These are phyloP conservation scores for Monosporascus sp. DNA, from an alignment of 2,329 filamentous ascomycete genomes.

Conservation along the genomic window DNA sequence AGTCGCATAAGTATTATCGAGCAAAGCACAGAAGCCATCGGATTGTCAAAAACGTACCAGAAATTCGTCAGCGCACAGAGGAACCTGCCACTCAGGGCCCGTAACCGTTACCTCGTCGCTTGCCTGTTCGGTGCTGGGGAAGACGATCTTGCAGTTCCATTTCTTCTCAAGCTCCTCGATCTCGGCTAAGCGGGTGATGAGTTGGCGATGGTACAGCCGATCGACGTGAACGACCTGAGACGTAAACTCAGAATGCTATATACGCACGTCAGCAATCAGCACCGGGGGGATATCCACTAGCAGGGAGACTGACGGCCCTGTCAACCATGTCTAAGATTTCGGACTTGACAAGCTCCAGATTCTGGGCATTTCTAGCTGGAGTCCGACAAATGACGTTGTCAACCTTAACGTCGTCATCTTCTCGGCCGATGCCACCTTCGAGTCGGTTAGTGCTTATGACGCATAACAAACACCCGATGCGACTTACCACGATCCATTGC, in stretches of 20 bases:
- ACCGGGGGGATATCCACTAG: not conserved
- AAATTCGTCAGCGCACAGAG: conserved; percentile 92
- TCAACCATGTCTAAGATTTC: conserved; percentile 99
- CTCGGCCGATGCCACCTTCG: conserved; percentile 70
- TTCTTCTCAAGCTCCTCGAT: conserved; percentile 97
- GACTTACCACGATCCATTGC: conserved; percentile 83
- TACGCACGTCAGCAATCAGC: conserved; percentile 7
- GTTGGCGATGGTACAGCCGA: conserved; percentile 88
- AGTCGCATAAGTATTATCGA: conserved; percentile 23
- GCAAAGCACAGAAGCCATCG: not conserved
- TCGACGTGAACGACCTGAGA: conserved; percentile 91
- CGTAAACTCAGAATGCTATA: conserved; percentile 88
- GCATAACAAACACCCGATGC: not conserved
- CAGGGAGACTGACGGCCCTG: conserved; percentile 60
- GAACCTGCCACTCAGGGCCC: conserved; percentile 96
- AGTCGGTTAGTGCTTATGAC: conserved; percentile 20
- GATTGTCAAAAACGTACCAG: conserved; percentile 50
- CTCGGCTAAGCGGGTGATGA: conserved; percentile 80
- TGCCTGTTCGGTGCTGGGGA: conserved; percentile 94
- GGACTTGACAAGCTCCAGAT: conserved; percentile 92
- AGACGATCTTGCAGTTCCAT: conserved; percentile 99
- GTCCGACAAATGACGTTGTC: conserved; percentile 99
- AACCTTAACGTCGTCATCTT: conserved; percentile 97
- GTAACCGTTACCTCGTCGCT: conserved; percentile 95
- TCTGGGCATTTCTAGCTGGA: conserved; percentile 93